Evolutionary conservation across 345 rosid species (phyloP).

Genomic region (Boechera divaricarpa): DNA sequence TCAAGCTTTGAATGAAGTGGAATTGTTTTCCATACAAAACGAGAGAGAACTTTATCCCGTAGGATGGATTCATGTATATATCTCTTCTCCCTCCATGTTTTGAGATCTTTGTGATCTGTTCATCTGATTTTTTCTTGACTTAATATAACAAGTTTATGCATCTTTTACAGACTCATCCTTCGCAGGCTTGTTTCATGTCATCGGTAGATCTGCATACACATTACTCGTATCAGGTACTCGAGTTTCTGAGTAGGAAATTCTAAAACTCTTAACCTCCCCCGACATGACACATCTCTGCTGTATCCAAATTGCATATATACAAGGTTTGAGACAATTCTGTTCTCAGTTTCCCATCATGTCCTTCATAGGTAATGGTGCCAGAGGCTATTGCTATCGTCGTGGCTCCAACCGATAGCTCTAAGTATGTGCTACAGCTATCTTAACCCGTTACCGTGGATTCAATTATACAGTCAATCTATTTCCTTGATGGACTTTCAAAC

Average conservation of each 20-base stretch:
- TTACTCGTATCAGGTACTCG: constrained; percentile 50
- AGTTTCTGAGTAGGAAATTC: not conserved
- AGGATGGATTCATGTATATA: constrained; percentile 88
- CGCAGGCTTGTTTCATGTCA: constrained; percentile 95
- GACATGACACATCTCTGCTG: not conserved
- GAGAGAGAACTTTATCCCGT: constrained; percentile 75
- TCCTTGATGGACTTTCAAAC: constrained; percentile 2
- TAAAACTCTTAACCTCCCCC: not conserved
- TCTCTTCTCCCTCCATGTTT: constrained; percentile 31
- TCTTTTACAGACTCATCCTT: constrained; percentile 86
- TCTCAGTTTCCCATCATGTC: not conserved
- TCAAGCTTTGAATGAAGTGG: constrained; percentile 82
- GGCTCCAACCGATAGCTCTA: constrained; percentile 88
- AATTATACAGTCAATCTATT: not conserved
- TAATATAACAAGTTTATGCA: not conserved
- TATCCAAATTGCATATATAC: not conserved
- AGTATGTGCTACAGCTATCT: constrained; percentile 47
- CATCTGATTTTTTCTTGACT: constrained; percentile 3
- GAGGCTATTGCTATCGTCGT: constrained; percentile 93
- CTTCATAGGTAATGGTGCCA: constrained; percentile 74
- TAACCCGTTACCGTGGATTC: not conserved
- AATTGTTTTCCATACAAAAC: constrained; percentile 78
- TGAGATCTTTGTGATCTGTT: not conserved
- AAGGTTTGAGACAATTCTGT: constrained; percentile 14
- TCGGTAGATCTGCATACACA: constrained; percentile 93